phyloP scores from a whole-genome alignment of 1,139 yeast species.

The Geotrichum citri-aurantii region DNA sequence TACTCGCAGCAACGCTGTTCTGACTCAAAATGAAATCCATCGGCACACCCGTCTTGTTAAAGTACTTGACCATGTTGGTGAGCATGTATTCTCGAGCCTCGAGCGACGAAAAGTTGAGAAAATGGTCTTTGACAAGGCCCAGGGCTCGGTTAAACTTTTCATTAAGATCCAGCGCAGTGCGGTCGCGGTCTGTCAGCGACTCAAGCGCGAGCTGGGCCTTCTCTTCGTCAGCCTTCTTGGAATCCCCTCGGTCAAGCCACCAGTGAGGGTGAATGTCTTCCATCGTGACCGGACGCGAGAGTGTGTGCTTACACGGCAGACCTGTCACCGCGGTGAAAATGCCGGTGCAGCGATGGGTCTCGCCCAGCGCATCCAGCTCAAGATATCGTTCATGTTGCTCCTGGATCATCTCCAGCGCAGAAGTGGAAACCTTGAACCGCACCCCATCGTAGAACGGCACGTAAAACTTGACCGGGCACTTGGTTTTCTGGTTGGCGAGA shows the following conservation, averaged over 20 bases:
- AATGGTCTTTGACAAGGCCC: constrained; percentile 17
- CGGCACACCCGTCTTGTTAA: constrained; percentile 13
- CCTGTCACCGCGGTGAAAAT: constrained; percentile 19
- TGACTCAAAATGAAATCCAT: constrained; percentile 5
- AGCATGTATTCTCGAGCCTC: constrained; percentile 18
- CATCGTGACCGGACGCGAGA: constrained; percentile 19
- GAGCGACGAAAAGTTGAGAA: constrained; percentile 14
- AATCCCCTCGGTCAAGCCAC: constrained; percentile 13
- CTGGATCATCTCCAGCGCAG: constrained; percentile 19
- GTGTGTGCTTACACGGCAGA: constrained; percentile 18
- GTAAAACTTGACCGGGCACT: constrained; percentile 16
- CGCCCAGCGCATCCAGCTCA: constrained; percentile 12
- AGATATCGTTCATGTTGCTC: constrained; percentile 19
- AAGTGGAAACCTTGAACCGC: constrained; percentile 16
- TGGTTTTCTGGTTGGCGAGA: constrained; percentile 8
- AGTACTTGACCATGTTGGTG: constrained; percentile 13
- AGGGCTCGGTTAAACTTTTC: constrained; percentile 16
- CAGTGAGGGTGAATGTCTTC: constrained; percentile 18
- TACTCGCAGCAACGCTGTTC: not conserved
- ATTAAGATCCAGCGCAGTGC: constrained; percentile 11
- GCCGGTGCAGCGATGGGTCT: constrained; percentile 17
- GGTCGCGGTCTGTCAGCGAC: constrained; percentile 14
- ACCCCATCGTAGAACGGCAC: constrained; percentile 19
- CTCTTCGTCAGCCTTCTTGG: not conserved
- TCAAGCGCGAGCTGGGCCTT: constrained; percentile 6